Evolutionary conservation across 768 basidiomycete genomes (phyloP).

Genomic region (Pisolithus sp.): DNA sequence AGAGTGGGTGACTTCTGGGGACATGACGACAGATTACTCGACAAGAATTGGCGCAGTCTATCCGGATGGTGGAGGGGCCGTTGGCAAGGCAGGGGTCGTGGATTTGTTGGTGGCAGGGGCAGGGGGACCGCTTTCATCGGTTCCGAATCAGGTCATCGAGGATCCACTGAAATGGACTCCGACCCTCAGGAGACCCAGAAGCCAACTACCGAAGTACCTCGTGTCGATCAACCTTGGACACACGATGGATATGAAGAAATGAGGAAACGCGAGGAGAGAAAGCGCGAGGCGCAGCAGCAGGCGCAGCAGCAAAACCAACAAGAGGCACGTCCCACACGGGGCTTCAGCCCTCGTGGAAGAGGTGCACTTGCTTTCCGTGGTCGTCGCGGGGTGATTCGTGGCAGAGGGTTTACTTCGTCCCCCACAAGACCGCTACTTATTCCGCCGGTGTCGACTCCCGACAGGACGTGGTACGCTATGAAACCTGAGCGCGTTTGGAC

Average conservation of each 20-base stretch:
- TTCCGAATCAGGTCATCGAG: slow-evolving; percentile 5
- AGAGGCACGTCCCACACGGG: slow-evolving; percentile 25
- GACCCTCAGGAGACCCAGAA: slow-evolving; percentile 16
- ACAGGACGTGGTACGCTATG: slow-evolving; percentile 61
- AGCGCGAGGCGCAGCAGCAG: slow-evolving; percentile 29
- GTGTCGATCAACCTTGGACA: slow-evolving; percentile 68
- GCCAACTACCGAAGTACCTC: slow-evolving; percentile 35
- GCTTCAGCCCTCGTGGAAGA: slow-evolving; percentile 38
- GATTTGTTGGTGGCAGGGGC: slow-evolving; percentile 54
- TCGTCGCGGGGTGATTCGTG: slow-evolving; percentile 43
- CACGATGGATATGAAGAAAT: slow-evolving; percentile 90
- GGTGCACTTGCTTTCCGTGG: slow-evolving; percentile 37
- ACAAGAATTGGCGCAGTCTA: slow-evolving; percentile 73
- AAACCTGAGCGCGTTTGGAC: slow-evolving; percentile 82
- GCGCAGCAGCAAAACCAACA: slow-evolving; percentile 26
- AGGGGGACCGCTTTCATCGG: slow-evolving; percentile 40
- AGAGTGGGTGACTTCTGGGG: slow-evolving; percentile 92
- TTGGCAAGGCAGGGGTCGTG: slow-evolving; percentile 66
- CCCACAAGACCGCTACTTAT: slow-evolving; percentile 25
- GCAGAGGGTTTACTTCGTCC: slow-evolving; percentile 33
- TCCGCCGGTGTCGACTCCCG: slow-evolving; percentile 25
- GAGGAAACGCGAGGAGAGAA: slow-evolving; percentile 65
- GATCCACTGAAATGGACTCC: slow-evolving; percentile 14
- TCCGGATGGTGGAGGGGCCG: slow-evolving; percentile 86
- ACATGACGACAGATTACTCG: slow-evolving; percentile 85